These are phyloP conservation scores for Leccinum longicurvipes DNA, from an alignment of 768 basidiomycete species.

Conservation along the genomic window DNA sequence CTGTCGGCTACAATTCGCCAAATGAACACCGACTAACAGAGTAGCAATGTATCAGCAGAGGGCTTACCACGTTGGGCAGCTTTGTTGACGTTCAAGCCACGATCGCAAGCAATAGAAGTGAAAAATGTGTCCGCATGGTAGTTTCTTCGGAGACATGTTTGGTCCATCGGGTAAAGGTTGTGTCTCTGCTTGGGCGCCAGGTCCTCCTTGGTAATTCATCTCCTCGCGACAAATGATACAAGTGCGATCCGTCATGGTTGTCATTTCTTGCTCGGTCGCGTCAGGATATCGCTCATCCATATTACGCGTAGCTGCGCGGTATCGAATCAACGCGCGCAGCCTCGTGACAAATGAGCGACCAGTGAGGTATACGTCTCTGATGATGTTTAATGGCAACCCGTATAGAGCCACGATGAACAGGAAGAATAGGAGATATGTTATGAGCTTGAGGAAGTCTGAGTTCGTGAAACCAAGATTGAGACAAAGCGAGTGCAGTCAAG, in stretches of 20 bases:
- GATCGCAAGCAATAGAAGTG: constrained; percentile 96
- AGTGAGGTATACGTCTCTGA: constrained; percentile 96
- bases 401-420: constrained; percentile 90
- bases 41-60: constrained; percentile 4
- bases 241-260: constrained; percentile 78
- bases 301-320: constrained; percentile 90
- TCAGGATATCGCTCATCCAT: constrained; percentile 97
- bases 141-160: constrained; percentile 94
- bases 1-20: constrained; percentile 51
- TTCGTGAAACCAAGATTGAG: constrained; percentile 6
- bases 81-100: constrained; percentile 98
- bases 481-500: not conserved
- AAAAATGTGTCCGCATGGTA: constrained; percentile 96
- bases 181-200: constrained; percentile 18
- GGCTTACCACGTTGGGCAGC: constrained; percentile 93
- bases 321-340: constrained; percentile 84
- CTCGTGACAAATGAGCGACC: constrained; percentile 88
- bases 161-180: constrained; percentile 55
- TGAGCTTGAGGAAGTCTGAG: constrained; percentile 88
- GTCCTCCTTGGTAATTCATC: constrained; percentile 53
- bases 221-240: constrained; percentile 99
- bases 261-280: constrained; percentile 82
- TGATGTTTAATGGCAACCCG: constrained; percentile 92
- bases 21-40: constrained; percentile 4
- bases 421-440: constrained; percentile 93